Evolutionary conservation across 192 early-diverging fungal genomes (phyloP).

Genomic region (Diversispora eburnea): DNA sequence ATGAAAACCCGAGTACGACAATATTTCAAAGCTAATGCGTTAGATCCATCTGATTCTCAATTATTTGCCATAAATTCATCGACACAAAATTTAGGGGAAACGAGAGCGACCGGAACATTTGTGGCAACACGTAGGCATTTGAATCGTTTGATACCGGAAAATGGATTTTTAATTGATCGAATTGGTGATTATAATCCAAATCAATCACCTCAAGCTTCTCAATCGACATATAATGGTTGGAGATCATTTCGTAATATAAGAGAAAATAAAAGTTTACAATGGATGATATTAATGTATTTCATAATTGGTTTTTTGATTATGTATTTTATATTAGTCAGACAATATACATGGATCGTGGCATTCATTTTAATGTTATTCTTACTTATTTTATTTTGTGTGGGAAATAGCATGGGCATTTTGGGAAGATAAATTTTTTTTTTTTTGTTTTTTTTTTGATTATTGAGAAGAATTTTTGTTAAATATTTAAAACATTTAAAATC

Average conservation of each 20-base stretch:
- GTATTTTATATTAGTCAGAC: background rate
- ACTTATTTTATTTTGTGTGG: slow-evolving; percentile 7
- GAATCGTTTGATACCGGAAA: background rate
- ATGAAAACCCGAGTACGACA: slow-evolving; percentile 57
- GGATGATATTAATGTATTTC: slow-evolving; percentile 10
- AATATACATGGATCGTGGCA: slow-evolving; percentile 5
- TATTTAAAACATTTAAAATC: too few species aligned
- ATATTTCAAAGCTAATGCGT: slow-evolving; percentile 60
- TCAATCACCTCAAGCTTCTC: background rate
- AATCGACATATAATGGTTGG: background rate
- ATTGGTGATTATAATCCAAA: background rate
- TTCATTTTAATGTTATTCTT: slow-evolving; percentile 10
- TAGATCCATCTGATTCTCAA: slow-evolving; percentile 61
- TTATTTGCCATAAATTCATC: slow-evolving; percentile 55
- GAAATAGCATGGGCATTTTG: slow-evolving; percentile 6
- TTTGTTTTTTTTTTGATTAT: too few species aligned
- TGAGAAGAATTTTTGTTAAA: too few species aligned
- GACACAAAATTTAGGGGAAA: background rate
- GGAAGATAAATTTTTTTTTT: slow-evolving; percentile 7
- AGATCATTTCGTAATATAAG: background rate
- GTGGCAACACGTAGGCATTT: background rate
- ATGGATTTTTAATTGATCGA: background rate
- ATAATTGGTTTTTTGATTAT: slow-evolving; percentile 18
- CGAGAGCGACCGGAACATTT: background rate
- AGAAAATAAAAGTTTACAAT: slow-evolving; percentile 9